A percentile compares a stretch with the other conserved stretches of the same genome.
phyloP scores from a whole-genome alignment of 176 grass and related monocot genomes.

The Luzula sylvatica region DNA sequence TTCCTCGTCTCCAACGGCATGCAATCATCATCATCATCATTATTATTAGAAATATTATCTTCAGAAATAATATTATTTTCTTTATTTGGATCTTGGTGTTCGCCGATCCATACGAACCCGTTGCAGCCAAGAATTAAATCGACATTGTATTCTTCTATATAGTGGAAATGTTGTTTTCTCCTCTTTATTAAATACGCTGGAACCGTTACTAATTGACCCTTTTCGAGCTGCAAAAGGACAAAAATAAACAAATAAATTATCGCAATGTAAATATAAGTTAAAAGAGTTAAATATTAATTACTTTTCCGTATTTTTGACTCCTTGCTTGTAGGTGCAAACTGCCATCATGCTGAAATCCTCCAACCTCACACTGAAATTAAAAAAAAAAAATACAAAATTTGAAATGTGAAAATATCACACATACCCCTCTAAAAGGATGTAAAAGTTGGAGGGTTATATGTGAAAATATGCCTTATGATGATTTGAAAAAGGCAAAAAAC shows the following conservation, averaged over 20 bases:
- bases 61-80: conserved; percentile 21
- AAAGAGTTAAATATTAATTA: conserved; percentile 9
- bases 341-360: conserved; percentile 90
- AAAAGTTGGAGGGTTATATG: neutral
- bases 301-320: conserved; percentile 98
- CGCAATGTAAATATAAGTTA: neutral
- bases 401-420: too few relatives aligned
- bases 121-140: conserved; percentile 93
- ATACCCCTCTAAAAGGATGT: too few relatives aligned
- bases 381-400: neutral
- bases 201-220: conserved; percentile 61
- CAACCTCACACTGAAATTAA: conserved; percentile 73
- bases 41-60: conserved; percentile 18
- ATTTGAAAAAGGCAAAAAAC: conserved; percentile 10
- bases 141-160: conserved; percentile 52
- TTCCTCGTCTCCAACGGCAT: conserved; percentile 50
- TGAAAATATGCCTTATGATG: neutral
- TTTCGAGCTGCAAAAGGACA: conserved; percentile 53
- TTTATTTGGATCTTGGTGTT: conserved; percentile 49
- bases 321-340: conserved; percentile 92
- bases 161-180: conserved; percentile 84
- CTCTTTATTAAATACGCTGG: conserved; percentile 75
- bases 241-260: too few relatives aligned
- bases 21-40: conserved; percentile 17
- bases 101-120: conserved; percentile 83